Evolutionary conservation across 257 asterid genomes (phyloP), one percentile per base, ranked within the genome.

Genomic region (Lavandula angustifolia): DNA sequence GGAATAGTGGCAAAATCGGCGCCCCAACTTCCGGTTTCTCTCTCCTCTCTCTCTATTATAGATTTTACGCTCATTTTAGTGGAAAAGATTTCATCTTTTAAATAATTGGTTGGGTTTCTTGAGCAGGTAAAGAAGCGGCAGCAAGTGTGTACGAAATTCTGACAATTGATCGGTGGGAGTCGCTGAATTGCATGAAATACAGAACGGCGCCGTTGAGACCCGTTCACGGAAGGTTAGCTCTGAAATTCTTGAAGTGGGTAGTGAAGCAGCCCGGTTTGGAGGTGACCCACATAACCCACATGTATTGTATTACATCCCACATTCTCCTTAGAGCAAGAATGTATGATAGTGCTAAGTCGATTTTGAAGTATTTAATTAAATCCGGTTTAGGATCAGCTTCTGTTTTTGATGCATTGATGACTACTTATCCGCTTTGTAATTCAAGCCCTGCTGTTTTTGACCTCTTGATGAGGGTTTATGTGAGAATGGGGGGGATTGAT

Each of bases 401-500:
- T 46, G 60, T 92, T 73, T 86, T 92, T 70, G 64, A 70, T 48
- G 78, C 84, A 3, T 84, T 92, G 34, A 85, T 89, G 95, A 76
- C 76, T 60, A 92, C 98, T 0, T 92, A 92, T 76, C 73, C 77
- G n/a, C 60, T 89, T 48, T 92, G 97, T 73, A 84, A 81, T 58
- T 89, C 98, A 8, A 92, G 81, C 84, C 96, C 97, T 73, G 84
- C 91, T 54, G 94, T 92, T 74, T 92, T 89, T 77, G 98, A 92
- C 71, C 66, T 92, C 69, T 78, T 92, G 64, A 82, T 89, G 8
- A 87, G 96, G 82, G 82, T 81, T 72, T 82, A 85, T 78, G 78
- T 84, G 9, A 77, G 76, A 72, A 79, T 78, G 41, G 83, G 86
- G 34, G 68, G 71, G 54, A 54, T 61, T 43, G 29, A 70, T 64